Percentiles rank a stretch among this genome's conserved stretches.
phyloP scores from a whole-genome alignment of 208 protist species.

The Trichomonas vaginalis region DNA sequence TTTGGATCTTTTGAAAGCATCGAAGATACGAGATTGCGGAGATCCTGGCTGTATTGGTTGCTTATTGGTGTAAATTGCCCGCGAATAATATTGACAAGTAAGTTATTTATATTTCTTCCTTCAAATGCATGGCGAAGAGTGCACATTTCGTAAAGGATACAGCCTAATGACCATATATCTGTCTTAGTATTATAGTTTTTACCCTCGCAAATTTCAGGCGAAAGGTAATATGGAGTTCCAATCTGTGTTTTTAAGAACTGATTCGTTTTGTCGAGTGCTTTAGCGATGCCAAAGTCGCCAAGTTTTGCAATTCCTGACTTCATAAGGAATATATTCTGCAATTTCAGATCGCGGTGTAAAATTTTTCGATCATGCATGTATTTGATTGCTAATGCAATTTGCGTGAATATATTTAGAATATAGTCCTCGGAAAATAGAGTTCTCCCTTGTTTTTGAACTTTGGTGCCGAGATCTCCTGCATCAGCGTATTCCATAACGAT shows the following conservation, averaged over 20 bases:
- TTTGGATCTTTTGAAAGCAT: background rate
- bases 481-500: slow-evolving; percentile 27
- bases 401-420: slow-evolving; percentile 17
- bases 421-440: background rate
- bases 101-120: background rate
- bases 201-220: slow-evolving; percentile 30
- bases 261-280: slow-evolving; percentile 18
- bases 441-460: background rate
- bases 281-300: slow-evolving; percentile 44
- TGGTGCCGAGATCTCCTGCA: slow-evolving; percentile 14
- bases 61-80: background rate
- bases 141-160: slow-evolving; percentile 1
- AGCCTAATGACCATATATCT: slow-evolving; percentile 1
- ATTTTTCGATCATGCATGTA: slow-evolving; percentile 48
- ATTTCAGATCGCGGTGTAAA: slow-evolving; percentile 44
- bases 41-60: background rate
- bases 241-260: slow-evolving; percentile 29
- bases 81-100: background rate
- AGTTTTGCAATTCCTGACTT: slow-evolving; percentile 33
- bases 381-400: slow-evolving; percentile 42
- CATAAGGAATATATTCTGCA: slow-evolving; percentile 23
- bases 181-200: slow-evolving; percentile 22
- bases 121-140: background rate
- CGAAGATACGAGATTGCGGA: background rate
- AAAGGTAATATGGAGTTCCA: slow-evolving; percentile 46